Conservation (phyloP, 176 grass and related monocot genomes). For the Triticum dicoccoides region DNA sequence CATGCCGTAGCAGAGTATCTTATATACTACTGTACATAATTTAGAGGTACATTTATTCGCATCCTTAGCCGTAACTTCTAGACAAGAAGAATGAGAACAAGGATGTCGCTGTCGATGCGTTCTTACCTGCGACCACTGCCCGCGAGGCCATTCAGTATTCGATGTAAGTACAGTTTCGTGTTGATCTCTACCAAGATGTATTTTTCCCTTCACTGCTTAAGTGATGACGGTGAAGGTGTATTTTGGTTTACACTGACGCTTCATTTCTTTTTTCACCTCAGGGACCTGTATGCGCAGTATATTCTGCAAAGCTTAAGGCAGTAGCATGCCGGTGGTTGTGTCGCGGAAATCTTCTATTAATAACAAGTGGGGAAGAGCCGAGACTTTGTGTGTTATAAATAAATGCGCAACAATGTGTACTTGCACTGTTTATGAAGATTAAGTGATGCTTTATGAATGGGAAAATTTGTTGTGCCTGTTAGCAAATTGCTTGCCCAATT, state of each 20-base stretch:
- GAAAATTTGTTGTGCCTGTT: too few relatives aligned
- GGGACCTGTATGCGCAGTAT: conserved; percentile 59
- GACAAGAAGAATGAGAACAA: conserved; percentile 84
- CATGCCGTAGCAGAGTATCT: background rate
- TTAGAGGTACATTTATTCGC: background rate
- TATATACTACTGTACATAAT: background rate
- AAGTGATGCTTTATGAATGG: background rate
- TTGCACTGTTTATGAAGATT: background rate
- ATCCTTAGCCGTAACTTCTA: conserved; percentile 39
- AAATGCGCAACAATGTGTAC: background rate
- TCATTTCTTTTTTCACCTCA: background rate
- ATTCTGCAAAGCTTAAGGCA: conserved; percentile 64
- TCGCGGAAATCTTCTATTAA: background rate
- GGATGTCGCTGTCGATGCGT: conserved; percentile 61
- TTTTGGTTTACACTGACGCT: background rate
- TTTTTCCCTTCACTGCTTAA: too few relatives aligned
- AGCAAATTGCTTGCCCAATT: too few relatives aligned
- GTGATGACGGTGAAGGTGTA: background rate
- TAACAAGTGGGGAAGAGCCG: background rate
- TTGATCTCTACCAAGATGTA: background rate
- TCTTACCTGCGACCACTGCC: conserved; percentile 51
- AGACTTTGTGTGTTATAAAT: background rate
- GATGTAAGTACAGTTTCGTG: conserved; percentile 36
- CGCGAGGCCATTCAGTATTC: conserved; percentile 70
- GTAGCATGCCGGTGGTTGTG: background rate